Percentiles rank a stretch among this genome's conserved stretches.
phyloP scores from a whole-genome alignment of 1,284 basidiomycete genomes.

The Grifola frondosa region DNA sequence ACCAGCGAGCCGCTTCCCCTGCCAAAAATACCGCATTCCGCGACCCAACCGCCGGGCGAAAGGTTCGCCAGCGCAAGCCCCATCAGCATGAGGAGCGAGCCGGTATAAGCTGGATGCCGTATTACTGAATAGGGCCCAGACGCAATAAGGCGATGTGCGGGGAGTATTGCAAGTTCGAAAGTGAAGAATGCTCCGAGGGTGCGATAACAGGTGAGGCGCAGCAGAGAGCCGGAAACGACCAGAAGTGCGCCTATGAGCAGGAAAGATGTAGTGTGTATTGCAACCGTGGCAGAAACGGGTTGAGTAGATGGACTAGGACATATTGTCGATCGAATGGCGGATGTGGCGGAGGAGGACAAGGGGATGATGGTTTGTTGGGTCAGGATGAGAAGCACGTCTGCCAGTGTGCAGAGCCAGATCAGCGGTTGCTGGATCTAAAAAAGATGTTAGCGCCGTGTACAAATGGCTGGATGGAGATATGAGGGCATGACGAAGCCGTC shows the following conservation, averaged over 20 bases:
- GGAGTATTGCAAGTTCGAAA: constrained; percentile 59
- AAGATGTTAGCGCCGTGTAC: too few species aligned
- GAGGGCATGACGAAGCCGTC: too few species aligned
- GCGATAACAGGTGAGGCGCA: constrained; percentile 40
- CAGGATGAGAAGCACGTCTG: constrained; percentile 50
- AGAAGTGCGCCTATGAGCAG: constrained; percentile 51
- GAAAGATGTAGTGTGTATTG: constrained; percentile 41
- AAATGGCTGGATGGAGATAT: too few species aligned
- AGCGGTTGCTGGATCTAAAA: constrained; percentile 50
- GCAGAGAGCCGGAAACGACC: constrained; percentile 44
- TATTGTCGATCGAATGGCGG: constrained; percentile 32
- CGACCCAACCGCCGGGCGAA: constrained; percentile 52
- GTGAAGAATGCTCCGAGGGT: constrained; percentile 56
- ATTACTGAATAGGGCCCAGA: constrained; percentile 53
- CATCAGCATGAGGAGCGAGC: constrained; percentile 38
- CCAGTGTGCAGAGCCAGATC: constrained; percentile 48
- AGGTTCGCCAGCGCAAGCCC: constrained; percentile 53
- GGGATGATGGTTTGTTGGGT: constrained; percentile 31
- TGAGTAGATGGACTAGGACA: constrained; percentile 16
- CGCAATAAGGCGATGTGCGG: constrained; percentile 55
- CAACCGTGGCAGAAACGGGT: constrained; percentile 27
- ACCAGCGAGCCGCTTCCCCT: constrained; percentile 20
- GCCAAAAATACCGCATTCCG: constrained; percentile 41
- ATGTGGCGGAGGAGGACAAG: constrained; percentile 26
- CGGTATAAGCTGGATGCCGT: constrained; percentile 35